Base-by-base conservation (phyloP, 805 yeast species). In the Pachysolen tannophilus region DNA sequence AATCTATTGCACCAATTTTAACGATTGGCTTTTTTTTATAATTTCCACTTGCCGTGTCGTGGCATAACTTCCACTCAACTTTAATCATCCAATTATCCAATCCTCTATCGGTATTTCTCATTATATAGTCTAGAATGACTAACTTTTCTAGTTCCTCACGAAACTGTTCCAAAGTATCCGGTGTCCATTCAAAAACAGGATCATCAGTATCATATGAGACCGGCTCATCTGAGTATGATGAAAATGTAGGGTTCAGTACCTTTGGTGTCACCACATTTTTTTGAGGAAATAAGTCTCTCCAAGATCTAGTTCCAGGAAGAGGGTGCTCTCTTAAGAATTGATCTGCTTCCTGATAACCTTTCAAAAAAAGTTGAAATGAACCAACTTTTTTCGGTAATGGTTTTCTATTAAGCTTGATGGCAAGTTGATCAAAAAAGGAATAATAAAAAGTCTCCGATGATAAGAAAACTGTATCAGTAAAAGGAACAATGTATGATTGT, bases 1-100 rank as follows among this genome's bases (percentile, higher is more conserved):
- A 78, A 47, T 81, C 88, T 30, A 81, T 81, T 1, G 88, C 90
- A 3, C 84, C 86, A 20, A 81, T 62, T 33, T 60, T 65, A 10
- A 81, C 40, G 1, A 27, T 37, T 0, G 80, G 79, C 11, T 43
- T 43, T 40, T 52, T 49, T 6, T 31, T 28, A 8, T 30, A 33
- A 18, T 27, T 34, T 15, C 23, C 21, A 16, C 36, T 30, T 7
- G 30, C 34, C 1, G 45, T 20, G 27, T 42, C 45, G 37, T 29
- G 10, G 27, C 35, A 20, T 15, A 17, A 17, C 13, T 46, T 42
- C 69, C 75, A 70, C n/a, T 64, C 68, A 13, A 77, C 45, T 37
- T 65, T 64, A 15, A 81, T 67, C 90, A 82, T 81, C 88, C 88
- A 81, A 45, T 82, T 81, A 48, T 81, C 88, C 8, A 75, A 51